phyloP scores from a whole-genome alignment of 441 rosid genomes.

The Croton laevigatus region DNA sequence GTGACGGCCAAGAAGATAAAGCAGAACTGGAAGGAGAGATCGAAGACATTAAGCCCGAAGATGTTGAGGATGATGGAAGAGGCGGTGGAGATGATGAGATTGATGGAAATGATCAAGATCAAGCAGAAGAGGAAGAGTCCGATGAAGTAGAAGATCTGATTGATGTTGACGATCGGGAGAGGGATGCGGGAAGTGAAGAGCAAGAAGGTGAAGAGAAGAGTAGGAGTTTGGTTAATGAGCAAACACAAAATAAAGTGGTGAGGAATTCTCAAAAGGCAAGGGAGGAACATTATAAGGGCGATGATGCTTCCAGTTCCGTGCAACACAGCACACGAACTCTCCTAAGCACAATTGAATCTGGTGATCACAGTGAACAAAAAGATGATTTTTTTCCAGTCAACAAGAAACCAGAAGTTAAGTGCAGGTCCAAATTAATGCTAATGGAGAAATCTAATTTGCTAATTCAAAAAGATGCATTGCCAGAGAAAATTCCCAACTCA shows the following conservation, averaged over 20 bases:
- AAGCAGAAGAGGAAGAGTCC: constrained; percentile 44
- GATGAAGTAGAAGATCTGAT: constrained; percentile 61
- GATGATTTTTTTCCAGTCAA: neutral
- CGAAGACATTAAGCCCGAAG: constrained; percentile 31
- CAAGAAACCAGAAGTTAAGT: too few species aligned
- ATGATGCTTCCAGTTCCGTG: constrained; percentile 27
- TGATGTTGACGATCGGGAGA: constrained; percentile 51
- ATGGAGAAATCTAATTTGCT: neutral
- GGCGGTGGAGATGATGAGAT: constrained; percentile 46
- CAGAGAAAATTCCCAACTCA: neutral
- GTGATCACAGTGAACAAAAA: neutral
- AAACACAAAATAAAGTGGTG: constrained; percentile 10
- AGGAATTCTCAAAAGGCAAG: constrained; percentile 12
- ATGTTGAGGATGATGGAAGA: constrained; percentile 37
- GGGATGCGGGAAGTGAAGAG: constrained; percentile 32
- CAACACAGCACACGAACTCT: constrained; percentile 10
- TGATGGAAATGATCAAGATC: constrained; percentile 41
- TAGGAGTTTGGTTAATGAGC: constrained; percentile 21
- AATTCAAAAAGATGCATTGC: neutral
- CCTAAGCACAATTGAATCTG: constrained; percentile 13
- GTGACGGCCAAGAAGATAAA: constrained; percentile 9
- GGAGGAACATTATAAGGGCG: constrained; percentile 29
- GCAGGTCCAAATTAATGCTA: neutral
- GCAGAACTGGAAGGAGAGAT: constrained; percentile 23
- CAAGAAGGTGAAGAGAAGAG: constrained; percentile 30